Conservation (phyloP, 345 rosid genomes). For the Psidium guajava region DNA sequence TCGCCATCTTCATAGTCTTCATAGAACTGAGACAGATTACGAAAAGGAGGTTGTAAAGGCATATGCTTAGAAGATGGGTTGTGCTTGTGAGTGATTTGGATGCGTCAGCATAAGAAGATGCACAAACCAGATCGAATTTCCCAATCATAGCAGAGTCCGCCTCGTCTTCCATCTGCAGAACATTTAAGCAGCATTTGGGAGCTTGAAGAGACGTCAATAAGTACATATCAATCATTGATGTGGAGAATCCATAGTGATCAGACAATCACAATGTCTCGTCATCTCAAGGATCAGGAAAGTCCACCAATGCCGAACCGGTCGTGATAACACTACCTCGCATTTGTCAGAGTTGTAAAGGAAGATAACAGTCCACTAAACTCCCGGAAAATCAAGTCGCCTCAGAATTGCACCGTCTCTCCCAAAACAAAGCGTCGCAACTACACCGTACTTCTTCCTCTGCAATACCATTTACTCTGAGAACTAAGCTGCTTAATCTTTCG, state of each 20-base stretch:
- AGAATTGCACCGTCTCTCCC: neutral
- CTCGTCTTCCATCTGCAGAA: constrained; percentile 28
- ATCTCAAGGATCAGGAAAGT: neutral
- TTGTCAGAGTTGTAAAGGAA: neutral
- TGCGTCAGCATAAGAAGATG: neutral
- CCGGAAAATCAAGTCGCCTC: neutral
- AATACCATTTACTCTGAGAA: neutral
- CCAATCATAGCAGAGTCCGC: constrained; percentile 28
- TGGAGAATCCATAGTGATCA: neutral
- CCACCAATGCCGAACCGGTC: neutral
- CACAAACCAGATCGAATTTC: constrained; percentile 23
- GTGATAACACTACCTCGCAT: neutral
- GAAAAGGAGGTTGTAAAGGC: neutral
- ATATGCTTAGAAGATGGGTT: neutral
- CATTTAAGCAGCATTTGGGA: neutral
- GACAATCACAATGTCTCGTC: neutral
- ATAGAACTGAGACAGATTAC: constrained; percentile 3
- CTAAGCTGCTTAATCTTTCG: neutral
- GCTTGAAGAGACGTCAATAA: neutral
- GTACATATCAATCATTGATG: neutral
- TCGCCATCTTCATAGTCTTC: neutral
- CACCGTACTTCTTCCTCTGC: neutral
- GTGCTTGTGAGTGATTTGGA: neutral
- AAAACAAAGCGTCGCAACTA: neutral
- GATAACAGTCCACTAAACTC: neutral